A percentile compares a stretch with the other conserved stretches of the same genome.
phyloP scores from a whole-genome alignment of 352 stramenopile genomes.

The Paralagenidium karlingii region DNA sequence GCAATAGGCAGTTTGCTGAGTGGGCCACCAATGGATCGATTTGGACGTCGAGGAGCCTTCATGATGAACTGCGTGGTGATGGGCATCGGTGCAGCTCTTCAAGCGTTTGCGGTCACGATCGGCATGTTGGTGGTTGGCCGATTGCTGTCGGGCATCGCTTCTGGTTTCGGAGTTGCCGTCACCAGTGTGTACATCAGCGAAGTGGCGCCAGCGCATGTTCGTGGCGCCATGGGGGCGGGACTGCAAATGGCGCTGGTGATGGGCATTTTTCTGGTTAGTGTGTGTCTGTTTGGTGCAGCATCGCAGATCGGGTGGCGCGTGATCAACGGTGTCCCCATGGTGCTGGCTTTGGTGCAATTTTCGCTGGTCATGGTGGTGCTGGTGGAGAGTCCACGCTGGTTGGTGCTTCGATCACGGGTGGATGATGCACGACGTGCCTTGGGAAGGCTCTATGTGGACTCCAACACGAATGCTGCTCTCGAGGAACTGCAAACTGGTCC shows the following conservation, averaged over 20 bases:
- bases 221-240: slow-evolving; percentile 9
- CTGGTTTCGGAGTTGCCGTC: slow-evolving; percentile 12
- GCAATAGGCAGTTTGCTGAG: background rate
- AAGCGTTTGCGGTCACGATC: slow-evolving; percentile 11
- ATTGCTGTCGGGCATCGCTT: slow-evolving; percentile 29
- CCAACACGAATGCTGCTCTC: no score
- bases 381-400: slow-evolving; percentile 37
- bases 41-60: slow-evolving; percentile 3
- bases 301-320: slow-evolving; percentile 23
- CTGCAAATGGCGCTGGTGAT: slow-evolving; percentile 4
- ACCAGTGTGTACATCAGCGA: slow-evolving; percentile 27
- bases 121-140: slow-evolving; percentile 23
- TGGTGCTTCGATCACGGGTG: slow-evolving; percentile 18
- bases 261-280: slow-evolving; percentile 25
- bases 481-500: no score
- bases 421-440: slow-evolving; percentile 10
- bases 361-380: slow-evolving; percentile 19
- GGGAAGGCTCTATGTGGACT: no score
- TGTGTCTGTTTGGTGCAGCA: slow-evolving; percentile 36
- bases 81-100: slow-evolving; percentile 18
- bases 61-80: slow-evolving; percentile 16
- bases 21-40: slow-evolving; percentile 1
- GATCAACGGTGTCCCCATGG: slow-evolving; percentile 19
- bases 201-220: slow-evolving; percentile 22
- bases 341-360: slow-evolving; percentile 21